Evolutionary conservation across 2,329 filamentous ascomycete species (phyloP), one percentile per base, ranked within the genome.

Genomic region (Fusarium tupiense): DNA sequence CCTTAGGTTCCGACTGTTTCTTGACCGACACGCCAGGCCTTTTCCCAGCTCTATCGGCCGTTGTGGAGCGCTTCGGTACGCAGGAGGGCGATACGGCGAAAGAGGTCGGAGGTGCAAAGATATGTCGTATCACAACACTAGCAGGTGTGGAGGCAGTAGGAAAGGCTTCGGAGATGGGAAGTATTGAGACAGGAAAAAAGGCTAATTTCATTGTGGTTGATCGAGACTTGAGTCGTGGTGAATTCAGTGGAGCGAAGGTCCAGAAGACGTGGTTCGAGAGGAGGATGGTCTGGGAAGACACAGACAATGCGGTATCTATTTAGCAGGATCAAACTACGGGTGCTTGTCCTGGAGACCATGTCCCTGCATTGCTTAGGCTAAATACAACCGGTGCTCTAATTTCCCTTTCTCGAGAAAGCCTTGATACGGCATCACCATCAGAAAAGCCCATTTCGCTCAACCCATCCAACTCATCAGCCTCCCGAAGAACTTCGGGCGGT

Each of bases 401-500:
- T 16, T 70, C 67, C 3, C 67, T 64, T 19, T 60, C 57, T 26
- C 57, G n/a, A 16, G 64, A 70, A 6, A 67, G 43, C 17, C 67
- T 70, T 1, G 67, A 70, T 2, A 70, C 49, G 3, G 64, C 49
- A 29, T 70, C 67, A 1, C 64, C 50, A 31, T 70, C 67, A 6
- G 63, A 59, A 41, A 70, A 70, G 2, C 67, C 67, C 67, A 70
- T 70, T 12, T 70, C 67, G 9, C 67, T 70, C 31, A 70, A 6
- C 0, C 67, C 64, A 37, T 70, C 67, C 33, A 70, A 22, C 9
- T 64, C 67, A 33, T 70, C 64, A 9, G 67, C 67, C 26, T 70
- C 67, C 20, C 52, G 47, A 7, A 59, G 31, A 1, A 70, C 54
- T 12, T 58, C 38, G 2, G 44, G 9, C 0, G 89, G 88, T n/a